phyloP scores from a whole-genome alignment of 2,329 filamentous ascomycete genomes.

The Colletotrichum truncatum region DNA sequence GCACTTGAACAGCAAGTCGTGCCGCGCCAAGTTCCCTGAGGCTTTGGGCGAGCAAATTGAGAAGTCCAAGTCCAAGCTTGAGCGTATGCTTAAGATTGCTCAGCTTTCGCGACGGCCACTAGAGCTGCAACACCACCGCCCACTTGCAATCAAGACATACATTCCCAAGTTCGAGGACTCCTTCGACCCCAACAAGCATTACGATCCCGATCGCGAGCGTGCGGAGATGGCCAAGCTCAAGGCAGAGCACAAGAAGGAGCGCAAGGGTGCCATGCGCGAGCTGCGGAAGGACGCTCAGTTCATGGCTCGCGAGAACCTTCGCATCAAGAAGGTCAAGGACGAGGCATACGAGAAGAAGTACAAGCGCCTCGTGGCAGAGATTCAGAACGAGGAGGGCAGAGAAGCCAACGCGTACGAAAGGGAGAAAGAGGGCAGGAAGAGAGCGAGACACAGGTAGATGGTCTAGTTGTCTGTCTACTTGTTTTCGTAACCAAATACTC shows the following conservation, averaged over 20 bases:
- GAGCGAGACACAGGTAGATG: slow-evolving; percentile 52
- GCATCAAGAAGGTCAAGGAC: slow-evolving; percentile 93
- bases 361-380: slow-evolving; percentile 89
- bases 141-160: slow-evolving; percentile 85
- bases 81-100: slow-evolving; percentile 67
- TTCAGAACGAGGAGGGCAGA: slow-evolving; percentile 90
- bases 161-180: slow-evolving; percentile 96
- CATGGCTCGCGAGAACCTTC: slow-evolving; percentile 87
- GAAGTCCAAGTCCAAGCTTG: slow-evolving; percentile 56
- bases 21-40: slow-evolving; percentile 58
- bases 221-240: slow-evolving; percentile 85
- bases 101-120: slow-evolving; percentile 78
- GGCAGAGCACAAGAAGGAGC: slow-evolving; percentile 92
- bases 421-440: slow-evolving; percentile 81
- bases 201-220: slow-evolving; percentile 93
- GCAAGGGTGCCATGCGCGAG: slow-evolving; percentile 93
- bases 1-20: slow-evolving; percentile 66
- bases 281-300: slow-evolving; percentile 95
- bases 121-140: slow-evolving; percentile 87
- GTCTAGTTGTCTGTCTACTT: neutral
- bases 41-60: slow-evolving; percentile 49
- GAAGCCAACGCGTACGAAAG: slow-evolving; percentile 90
- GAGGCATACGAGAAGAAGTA: slow-evolving; percentile 97
- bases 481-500: slow-evolving; percentile 14
- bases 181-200: slow-evolving; percentile 95